Percentiles rank a stretch among this genome's conserved stretches.
phyloP scores from a whole-genome alignment of 768 basidiomycete genomes.

The Mycena vitilis region DNA sequence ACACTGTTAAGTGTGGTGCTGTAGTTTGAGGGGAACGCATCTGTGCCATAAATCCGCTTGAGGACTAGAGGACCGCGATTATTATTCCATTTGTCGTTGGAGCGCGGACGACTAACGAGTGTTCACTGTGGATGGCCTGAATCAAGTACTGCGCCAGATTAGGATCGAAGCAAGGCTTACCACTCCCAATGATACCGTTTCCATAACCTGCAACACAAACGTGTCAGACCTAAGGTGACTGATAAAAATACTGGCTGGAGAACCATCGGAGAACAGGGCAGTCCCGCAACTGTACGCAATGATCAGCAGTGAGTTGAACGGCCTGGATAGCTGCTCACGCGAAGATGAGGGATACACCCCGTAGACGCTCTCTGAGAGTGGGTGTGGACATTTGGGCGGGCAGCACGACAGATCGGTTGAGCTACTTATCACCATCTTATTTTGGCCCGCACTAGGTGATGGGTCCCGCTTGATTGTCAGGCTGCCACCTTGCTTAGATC shows the following conservation, averaged over 20 bases:
- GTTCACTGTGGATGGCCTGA: constrained; percentile 61
- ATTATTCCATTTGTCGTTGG: background rate
- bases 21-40: constrained; percentile 67
- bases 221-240: constrained; percentile 7
- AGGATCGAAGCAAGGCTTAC: constrained; percentile 53
- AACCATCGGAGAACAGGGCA: constrained; percentile 89
- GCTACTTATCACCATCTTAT: background rate
- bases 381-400: constrained; percentile 30
- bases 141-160: constrained; percentile 4
- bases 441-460: background rate
- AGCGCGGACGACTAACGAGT: constrained; percentile 59
- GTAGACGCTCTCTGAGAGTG: constrained; percentile 46
- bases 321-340: constrained; percentile 62
- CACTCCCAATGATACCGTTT: constrained; percentile 81
- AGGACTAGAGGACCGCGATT: constrained; percentile 60
- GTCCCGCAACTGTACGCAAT: constrained; percentile 75
- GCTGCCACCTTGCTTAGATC: background rate
- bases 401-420: background rate
- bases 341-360: constrained; percentile 84
- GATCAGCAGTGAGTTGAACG: background rate
- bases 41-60: constrained; percentile 73
- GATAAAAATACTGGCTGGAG: constrained; percentile 1
- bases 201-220: constrained; percentile 69
- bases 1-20: constrained; percentile 73
- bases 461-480: constrained; percentile 22